Base-by-base conservation (phyloP, 2,329 filamentous ascomycete species). In the Trichoderma gracile region DNA sequence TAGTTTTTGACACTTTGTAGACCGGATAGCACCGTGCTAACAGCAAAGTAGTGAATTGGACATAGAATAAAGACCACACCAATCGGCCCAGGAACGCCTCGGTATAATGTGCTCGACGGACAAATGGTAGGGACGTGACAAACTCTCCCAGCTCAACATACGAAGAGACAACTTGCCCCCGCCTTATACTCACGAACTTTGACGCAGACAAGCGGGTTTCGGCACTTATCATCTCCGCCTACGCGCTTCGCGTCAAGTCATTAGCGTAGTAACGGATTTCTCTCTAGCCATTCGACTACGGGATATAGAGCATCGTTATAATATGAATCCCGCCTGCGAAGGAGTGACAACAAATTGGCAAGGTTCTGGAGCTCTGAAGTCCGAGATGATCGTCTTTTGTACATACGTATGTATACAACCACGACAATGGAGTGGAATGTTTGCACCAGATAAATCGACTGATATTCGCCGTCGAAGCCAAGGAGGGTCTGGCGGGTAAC, bases 201-300 rank as follows among this genome's bases (percentile, higher is more conserved):
- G 10, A 50, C 45, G 14, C 14, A 49, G 0, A 21, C 21, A 30
- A 30, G 38, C 57, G 57, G 57, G 43, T 10, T 50, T 60, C 57
- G 57, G 57, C 33, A 21, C 45, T 60, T 60, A 17, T 27, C 17
- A 50, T 33, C 42, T 60, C 57, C 57, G 57, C 25, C 49, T 30
- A 8, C 17, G 5, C 19, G 42, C n/a, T 9, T 43, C 53, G 19
- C 21, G 21, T 38, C 38, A 15, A 15, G 17, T 38, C 19, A 55
- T 19, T 42, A 25, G 14, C 25, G 3, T 1, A 55, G 25, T n/a
- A n/a, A n/a, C n/a, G n/a, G 0, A 17, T n/a, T 43, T 43, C 30
- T 10, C 14, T 15, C 2, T 21, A 8, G 17, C 40, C 33, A 3
- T 17, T 12, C 30, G 17, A 23, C n/a, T 17, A 17, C 50, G 30